Conservation (phyloP, 495 filamentous ascomycete species). For the Penicillium cinerascens region DNA sequence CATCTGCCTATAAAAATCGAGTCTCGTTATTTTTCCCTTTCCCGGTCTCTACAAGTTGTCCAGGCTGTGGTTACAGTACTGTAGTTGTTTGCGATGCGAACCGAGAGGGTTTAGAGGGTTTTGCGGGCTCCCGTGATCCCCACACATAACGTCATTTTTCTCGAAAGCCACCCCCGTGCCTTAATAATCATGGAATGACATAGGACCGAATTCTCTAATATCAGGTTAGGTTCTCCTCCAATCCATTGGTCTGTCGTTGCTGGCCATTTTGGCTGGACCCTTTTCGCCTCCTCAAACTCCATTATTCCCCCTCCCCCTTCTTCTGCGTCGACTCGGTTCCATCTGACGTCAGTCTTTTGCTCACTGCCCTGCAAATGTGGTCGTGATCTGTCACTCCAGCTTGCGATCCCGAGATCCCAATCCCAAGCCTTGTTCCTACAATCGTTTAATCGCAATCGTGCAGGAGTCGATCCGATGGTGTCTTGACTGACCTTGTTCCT, state of each 20-base stretch:
- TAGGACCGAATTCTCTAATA: slow-evolving; percentile 27
- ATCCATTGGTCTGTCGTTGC: slow-evolving; percentile 15
- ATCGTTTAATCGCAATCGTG: not conserved
- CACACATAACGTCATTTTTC: slow-evolving; percentile 28
- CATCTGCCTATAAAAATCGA: no score
- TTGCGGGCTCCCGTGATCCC: slow-evolving; percentile 13
- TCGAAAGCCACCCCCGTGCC: slow-evolving; percentile 10
- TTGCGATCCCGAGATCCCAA: slow-evolving; percentile 1
- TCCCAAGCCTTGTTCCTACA: not conserved
- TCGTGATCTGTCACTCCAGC: not conserved
- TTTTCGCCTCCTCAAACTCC: slow-evolving; percentile 3
- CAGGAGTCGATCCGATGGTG: slow-evolving; percentile 5
- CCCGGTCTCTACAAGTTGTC: no score
- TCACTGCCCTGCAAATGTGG: not conserved
- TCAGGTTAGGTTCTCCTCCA: slow-evolving; percentile 16
- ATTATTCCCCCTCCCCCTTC: slow-evolving; percentile 11
- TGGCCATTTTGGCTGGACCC: slow-evolving; percentile 20
- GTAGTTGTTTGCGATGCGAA: no score
- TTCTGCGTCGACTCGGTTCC: not conserved
- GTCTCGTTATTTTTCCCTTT: no score
- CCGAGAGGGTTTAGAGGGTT: slow-evolving; percentile 9
- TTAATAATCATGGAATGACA: slow-evolving; percentile 29
- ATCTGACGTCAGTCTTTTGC: slow-evolving; percentile 17
- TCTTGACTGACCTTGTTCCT: slow-evolving; percentile 8
- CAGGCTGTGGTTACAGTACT: no score